These are phyloP conservation scores for Avena eriantha DNA, from an alignment of 176 grass and related monocot genomes.

Conservation along the genomic window DNA sequence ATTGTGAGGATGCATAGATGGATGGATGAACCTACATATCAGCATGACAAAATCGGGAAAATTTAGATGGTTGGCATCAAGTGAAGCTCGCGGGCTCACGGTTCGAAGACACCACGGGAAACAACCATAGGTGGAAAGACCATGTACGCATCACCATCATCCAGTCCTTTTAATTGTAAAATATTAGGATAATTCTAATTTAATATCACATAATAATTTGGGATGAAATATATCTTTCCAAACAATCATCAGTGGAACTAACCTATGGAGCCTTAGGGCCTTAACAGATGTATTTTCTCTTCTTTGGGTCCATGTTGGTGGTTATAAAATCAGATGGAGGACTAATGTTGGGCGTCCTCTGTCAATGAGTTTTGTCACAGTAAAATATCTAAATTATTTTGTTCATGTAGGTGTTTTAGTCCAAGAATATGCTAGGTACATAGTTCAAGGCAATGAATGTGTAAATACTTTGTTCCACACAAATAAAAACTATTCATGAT, in stretches of 20 bases:
- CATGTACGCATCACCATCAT: too few species aligned
- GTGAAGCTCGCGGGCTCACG: too few species aligned
- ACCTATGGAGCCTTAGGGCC: neutral
- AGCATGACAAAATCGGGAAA: neutral
- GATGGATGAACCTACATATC: too few species aligned
- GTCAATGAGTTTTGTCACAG: neutral
- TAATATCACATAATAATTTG: neutral
- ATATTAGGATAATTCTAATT: neutral
- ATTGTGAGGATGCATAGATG: neutral
- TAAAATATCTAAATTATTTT: neutral
- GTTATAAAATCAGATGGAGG: neutral
- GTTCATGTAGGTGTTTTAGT: neutral
- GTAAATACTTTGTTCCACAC: neutral
- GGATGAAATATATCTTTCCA: neutral
- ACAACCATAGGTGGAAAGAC: too few species aligned
- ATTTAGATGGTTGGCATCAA: neutral
- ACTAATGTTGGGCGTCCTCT: neutral
- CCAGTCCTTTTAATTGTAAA: too few species aligned
- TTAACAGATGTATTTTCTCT: neutral
- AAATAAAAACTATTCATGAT: neutral
- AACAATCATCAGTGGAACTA: neutral
- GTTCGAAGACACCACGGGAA: too few species aligned
- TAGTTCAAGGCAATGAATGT: neutral
- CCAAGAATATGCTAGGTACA: neutral
- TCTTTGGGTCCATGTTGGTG: neutral